Percentiles rank a stretch among this genome's conserved stretches.
phyloP scores from a whole-genome alignment of 352 stramenopile genomes.

The Ophiocytium majus region DNA sequence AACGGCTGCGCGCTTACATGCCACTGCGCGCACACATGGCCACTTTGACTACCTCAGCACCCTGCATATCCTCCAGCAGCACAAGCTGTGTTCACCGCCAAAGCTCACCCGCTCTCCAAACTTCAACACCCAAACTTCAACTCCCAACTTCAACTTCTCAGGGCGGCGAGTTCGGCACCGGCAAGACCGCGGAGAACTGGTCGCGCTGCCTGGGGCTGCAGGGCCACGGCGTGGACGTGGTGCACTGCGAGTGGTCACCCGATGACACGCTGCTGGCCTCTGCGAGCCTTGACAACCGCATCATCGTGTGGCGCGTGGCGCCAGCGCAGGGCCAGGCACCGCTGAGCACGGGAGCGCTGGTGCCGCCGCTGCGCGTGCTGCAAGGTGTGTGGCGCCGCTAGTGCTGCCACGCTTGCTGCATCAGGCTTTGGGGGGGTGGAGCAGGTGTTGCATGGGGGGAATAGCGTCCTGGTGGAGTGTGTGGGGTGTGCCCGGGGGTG shows the following conservation, averaged over 20 bases:
- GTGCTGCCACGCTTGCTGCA: too few relatives aligned
- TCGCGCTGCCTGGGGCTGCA: constrained; percentile 36
- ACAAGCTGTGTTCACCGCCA: background rate
- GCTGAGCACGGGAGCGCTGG: background rate
- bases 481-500: too few relatives aligned
- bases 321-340: background rate
- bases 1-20: background rate
- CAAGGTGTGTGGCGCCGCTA: background rate
- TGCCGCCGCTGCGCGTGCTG: background rate
- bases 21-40: too few relatives aligned
- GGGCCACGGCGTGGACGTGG: constrained; percentile 49
- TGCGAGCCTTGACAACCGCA: constrained; percentile 49
- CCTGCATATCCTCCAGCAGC: constrained; percentile 5
- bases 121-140: background rate
- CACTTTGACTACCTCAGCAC: too few relatives aligned
- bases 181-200: constrained; percentile 49
- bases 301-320: constrained; percentile 49
- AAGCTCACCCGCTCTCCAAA: background rate
- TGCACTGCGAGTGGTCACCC: constrained; percentile 51
- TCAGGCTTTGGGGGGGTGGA: too few relatives aligned
- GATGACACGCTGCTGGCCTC: constrained; percentile 52
- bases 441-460: too few relatives aligned
- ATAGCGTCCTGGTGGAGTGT: too few relatives aligned
- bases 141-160: background rate
- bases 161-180: constrained; percentile 17